Evolutionary conservation across 768 basidiomycete genomes (phyloP).

Genomic region (Leccinum ochraceum): DNA sequence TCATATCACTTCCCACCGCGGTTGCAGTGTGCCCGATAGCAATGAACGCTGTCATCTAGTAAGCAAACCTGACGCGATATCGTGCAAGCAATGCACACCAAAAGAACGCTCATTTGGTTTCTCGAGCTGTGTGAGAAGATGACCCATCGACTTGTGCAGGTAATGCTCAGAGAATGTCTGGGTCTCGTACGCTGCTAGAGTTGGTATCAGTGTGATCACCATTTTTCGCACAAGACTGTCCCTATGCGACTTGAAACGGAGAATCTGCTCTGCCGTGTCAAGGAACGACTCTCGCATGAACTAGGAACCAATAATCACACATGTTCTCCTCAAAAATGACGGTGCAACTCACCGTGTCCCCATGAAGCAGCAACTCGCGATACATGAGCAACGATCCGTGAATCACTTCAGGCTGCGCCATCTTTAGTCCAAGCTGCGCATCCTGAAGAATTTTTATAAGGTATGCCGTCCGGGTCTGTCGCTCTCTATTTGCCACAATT

Average conservation of each 20-base stretch:
- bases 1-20: constrained; percentile 93
- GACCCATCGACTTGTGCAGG: constrained; percentile 91
- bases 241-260: constrained; percentile 84
- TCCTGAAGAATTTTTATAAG: constrained; percentile 85
- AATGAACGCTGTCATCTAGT: constrained; percentile 68
- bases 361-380: constrained; percentile 76
- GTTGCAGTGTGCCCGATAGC: constrained; percentile 95
- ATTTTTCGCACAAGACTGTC: constrained; percentile 89
- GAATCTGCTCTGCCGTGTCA: constrained; percentile 86
- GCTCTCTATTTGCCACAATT: constrained; percentile 76
- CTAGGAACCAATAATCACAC: constrained; percentile 37
- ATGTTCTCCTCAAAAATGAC: background rate
- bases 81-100: constrained; percentile 46
- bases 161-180: constrained; percentile 90
- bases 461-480: constrained; percentile 63
- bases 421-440: constrained; percentile 80
- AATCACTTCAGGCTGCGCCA: constrained; percentile 81
- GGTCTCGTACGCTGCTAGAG: constrained; percentile 91
- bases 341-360: constrained; percentile 75
- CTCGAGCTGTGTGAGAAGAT: constrained; percentile 83
- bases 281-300: constrained; percentile 89
- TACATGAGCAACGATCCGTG: constrained; percentile 93
- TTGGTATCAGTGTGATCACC: constrained; percentile 95
- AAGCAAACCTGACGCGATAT: constrained; percentile 1
- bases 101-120: constrained; percentile 88